Percentiles rank a stretch among this genome's conserved stretches.
Evolutionary conservation across 108 stramenopile genomes (phyloP).

Genomic region (Nitzschia inconspicua): DNA sequence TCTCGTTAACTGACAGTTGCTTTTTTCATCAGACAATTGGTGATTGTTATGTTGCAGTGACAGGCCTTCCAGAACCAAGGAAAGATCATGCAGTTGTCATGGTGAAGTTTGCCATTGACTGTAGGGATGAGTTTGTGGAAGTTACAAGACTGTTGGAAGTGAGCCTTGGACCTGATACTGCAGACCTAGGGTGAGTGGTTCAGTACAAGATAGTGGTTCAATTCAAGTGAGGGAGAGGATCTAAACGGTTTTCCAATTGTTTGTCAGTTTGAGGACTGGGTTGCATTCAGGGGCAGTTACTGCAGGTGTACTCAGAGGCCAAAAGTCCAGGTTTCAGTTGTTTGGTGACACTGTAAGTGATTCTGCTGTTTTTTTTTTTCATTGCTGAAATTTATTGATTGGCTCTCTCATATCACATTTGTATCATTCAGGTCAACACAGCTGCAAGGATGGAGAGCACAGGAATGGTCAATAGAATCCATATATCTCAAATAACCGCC

Average conservation of each 20-base stretch:
- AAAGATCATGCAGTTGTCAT: conserved; percentile 13
- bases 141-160: conserved; percentile 5
- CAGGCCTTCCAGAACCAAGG: conserved; percentile 13
- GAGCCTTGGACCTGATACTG: conserved; percentile 6
- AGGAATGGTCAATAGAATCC: not conserved
- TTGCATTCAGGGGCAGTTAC: conserved; percentile 10
- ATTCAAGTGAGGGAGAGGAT: too few relatives aligned
- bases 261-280: not conserved
- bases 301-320: conserved; percentile 16
- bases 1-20: too few relatives aligned
- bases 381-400: too few relatives aligned
- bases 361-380: too few relatives aligned
- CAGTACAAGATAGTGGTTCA: too few relatives aligned
- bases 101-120: conserved; percentile 22
- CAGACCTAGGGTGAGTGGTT: conserved; percentile 8
- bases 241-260: too few relatives aligned
- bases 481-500: conserved; percentile 10
- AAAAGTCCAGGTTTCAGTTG: conserved; percentile 15
- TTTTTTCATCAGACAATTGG: too few relatives aligned
- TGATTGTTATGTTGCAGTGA: conserved; percentile 2
- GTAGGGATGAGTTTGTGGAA: not conserved
- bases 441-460: conserved; percentile 16
- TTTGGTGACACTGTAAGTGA: conserved; percentile 19
- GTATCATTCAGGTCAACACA: too few relatives aligned
- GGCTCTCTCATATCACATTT: too few relatives aligned